Base-by-base conservation (phyloP, 2,329 filamentous ascomycete species). In the Aspergillus pseudonomiae region DNA sequence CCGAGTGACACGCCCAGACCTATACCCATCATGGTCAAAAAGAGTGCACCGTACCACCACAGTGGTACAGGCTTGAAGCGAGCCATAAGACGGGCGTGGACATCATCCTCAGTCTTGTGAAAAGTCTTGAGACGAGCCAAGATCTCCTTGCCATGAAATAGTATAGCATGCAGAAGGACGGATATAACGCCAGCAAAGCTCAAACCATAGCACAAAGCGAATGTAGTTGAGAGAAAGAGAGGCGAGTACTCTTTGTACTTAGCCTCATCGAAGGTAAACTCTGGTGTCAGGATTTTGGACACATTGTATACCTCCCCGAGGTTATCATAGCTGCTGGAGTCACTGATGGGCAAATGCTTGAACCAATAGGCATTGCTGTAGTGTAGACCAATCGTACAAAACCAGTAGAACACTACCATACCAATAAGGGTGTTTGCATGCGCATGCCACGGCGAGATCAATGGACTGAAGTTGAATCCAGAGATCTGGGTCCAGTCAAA, bases 401-500 rank as follows among this genome's bases (percentile, higher is more conserved):
- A 75, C 63, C 91, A 83, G 72, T 87, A 91, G 72, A 90, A 91
- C 1, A 84, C 30, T 1, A 90, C 80, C 32, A 91, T 85, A 19
- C 89, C 89, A 39, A 91, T 86, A 46, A 91, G 75, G 0, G 88
- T 91, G 72, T 93, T 93, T 62, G 87, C 89, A 67, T 92, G 92
- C 10, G 89, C 90, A 73, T 89, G 86, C 88, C 89, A 92, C 6
- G 90, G 90, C 3, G 89, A 86, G 57, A 91, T 89, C 43, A 92
- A 77, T 24, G 89, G 90, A 11, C 88, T 90, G 34, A 86, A 86
- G 58, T 90, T 81, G 65, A 86, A 92, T 54, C 89, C 90, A 3
- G 88, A 84, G 59, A 92, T 84, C 69, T 91, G 88, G 6, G 88
- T 89, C 89, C 90, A 92, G 79, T 93, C 90, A 71, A 93, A 91